Base-by-base conservation (phyloP, 2,329 filamentous ascomycete genomes). In the Colletotrichum godetiae region DNA sequence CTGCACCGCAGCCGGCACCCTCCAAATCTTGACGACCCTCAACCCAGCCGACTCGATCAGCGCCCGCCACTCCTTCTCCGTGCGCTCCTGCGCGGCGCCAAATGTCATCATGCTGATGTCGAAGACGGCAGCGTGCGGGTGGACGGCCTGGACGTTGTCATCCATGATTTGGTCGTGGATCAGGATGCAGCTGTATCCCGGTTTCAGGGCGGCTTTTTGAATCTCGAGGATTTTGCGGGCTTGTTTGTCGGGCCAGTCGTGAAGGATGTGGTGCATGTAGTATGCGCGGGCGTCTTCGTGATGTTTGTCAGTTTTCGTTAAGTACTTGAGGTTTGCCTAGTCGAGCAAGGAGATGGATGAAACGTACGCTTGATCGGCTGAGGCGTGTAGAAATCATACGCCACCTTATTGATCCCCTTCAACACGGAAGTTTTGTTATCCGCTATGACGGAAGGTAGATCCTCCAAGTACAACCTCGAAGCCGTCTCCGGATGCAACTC, bases 231-330 rank as follows among this genome's bases (percentile, higher is more conserved):
- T 86, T 62, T 78, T 77, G 22, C 81, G 72, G 4, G 79, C 79
- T 58, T 86, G 80, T 22, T 81, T 79, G 68, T 89, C 87, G 0
- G 87, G 83, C 87, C 87, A 89, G 80, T 90, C 88, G 77, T 90
- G 88, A n/a, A 90, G 81, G 65, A 90, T 88, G 73, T 86, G 81
- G 76, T 88, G 88, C 73, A 90, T 78, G 67, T 89, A 80, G 78
- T 88, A 90, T 59, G 88, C 82, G 68, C 87, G 86, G 7, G 85
- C 88, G 19, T 29, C 27, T 29, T 29, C 27, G 4, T 29, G 27
- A 4, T 29, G 27, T 29, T 29, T 29, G 27, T 4, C 27, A 29
- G 27, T 29, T 29, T 29, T 29, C 3, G 5, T 5, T 29, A 4
- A 29, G 27, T 4, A 29, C 27, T 29, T 4, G 27, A 29, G 27